Percentiles rank a stretch among this genome's conserved stretches.
Conservation (phyloP, 2,329 filamentous ascomycete genomes). For the Colletotrichum tamarilloi region DNA sequence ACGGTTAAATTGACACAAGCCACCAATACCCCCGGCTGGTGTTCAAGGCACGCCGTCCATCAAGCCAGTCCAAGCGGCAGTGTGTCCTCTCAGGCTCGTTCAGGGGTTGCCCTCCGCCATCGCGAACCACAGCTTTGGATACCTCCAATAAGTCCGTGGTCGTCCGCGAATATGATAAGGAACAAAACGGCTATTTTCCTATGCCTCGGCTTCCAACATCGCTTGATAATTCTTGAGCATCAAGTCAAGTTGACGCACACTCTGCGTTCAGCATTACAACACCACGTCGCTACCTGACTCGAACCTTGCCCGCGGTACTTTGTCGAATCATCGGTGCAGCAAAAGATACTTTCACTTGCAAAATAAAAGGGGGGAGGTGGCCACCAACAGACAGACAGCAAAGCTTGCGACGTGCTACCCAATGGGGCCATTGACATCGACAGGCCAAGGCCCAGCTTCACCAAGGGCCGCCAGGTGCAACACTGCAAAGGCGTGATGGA, state of each 20-base stretch:
- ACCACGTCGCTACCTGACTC: conserved; percentile 16
- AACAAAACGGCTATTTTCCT: not conserved
- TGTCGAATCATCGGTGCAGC: conserved; percentile 23
- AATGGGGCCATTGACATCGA: conserved; percentile 29
- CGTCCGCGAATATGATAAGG: not conserved
- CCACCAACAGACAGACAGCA: conserved; percentile 7
- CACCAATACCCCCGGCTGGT: conserved; percentile 1
- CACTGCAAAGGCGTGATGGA: conserved; percentile 28
- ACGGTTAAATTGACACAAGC: conserved; percentile 28
- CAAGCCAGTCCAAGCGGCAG: conserved; percentile 9
- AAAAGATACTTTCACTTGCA: conserved; percentile 17
- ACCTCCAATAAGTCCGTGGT: not conserved
- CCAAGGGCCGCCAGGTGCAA: conserved; percentile 21
- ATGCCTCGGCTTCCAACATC: not conserved
- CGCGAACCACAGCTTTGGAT: not conserved
- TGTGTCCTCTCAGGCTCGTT: conserved; percentile 2
- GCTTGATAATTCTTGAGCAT: not conserved
- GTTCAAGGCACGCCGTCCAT: not conserved
- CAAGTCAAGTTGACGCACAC: not conserved
- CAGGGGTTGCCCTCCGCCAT: conserved; percentile 23
- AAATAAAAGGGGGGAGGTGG: conserved; percentile 13
- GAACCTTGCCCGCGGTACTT: not conserved
- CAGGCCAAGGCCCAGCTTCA: conserved; percentile 18
- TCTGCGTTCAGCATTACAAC: not conserved
- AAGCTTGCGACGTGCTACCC: conserved; percentile 32